These are phyloP conservation scores for Tulasnella sp. DNA, from an alignment of 768 basidiomycete species.

Conservation along the genomic window DNA sequence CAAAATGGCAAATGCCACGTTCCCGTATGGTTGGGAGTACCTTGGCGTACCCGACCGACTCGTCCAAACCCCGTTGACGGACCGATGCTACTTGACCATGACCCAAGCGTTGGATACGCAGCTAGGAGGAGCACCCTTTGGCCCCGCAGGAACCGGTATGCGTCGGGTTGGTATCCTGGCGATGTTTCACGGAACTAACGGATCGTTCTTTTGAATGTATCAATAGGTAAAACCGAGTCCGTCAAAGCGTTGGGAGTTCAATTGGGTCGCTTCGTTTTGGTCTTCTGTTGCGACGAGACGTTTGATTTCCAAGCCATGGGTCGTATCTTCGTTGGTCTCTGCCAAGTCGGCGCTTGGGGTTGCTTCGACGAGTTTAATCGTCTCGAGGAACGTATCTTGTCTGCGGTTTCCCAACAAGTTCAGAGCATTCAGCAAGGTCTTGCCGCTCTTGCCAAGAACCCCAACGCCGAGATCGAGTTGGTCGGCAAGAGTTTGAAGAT, in stretches of 20 bases:
- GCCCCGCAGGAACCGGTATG: conserved; percentile 92
- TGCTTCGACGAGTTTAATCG: conserved; percentile 98
- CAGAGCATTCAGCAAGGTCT: conserved; percentile 98
- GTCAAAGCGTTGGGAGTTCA: conserved; percentile 98
- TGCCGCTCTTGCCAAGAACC: conserved; percentile 73
- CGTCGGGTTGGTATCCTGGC: not conserved
- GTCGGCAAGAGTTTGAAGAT: conserved; percentile 92
- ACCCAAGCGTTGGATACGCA: conserved; percentile 95
- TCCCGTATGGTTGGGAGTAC: conserved; percentile 99
- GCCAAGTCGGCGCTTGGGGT: conserved; percentile 99
- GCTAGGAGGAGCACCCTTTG: conserved; percentile 95
- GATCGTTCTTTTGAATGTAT: conserved; percentile 4
- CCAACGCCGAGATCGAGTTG: conserved; percentile 87
- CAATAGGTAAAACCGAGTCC: conserved; percentile 92
- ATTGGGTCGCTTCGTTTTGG: conserved; percentile 96
- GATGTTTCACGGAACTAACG: not conserved
- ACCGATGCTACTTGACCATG: conserved; percentile 91
- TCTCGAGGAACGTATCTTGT: conserved; percentile 94
- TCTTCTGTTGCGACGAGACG: conserved; percentile 99
- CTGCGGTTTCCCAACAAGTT: conserved; percentile 97
- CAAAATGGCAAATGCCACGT: conserved; percentile 82
- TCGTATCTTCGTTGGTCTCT: conserved; percentile 96
- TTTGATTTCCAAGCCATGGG: conserved; percentile 99
- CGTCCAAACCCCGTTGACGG: conserved; percentile 96
- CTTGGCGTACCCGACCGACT: conserved; percentile 94